Conservation (phyloP, 495 filamentous ascomycete species). For the Neurospora sp. region DNA sequence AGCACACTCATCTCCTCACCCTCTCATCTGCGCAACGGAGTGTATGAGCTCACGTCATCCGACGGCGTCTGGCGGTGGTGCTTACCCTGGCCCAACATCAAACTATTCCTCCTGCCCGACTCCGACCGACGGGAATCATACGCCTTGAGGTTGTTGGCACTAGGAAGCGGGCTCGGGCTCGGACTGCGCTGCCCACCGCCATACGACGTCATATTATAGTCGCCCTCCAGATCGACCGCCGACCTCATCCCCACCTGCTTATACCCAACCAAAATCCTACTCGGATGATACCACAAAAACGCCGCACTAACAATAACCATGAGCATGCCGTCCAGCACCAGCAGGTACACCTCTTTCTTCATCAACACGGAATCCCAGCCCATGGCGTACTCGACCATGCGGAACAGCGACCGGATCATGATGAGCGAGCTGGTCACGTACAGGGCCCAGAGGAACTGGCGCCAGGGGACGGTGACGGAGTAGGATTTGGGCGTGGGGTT, state of each 20-base stretch:
- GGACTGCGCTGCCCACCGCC: background rate
- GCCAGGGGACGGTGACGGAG: slow-evolving; percentile 25
- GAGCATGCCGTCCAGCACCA: slow-evolving; percentile 11
- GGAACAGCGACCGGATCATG: slow-evolving; percentile 49
- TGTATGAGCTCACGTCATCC: background rate
- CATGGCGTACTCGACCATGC: slow-evolving; percentile 48
- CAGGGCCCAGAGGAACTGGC: slow-evolving; percentile 37
- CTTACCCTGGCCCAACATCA: background rate
- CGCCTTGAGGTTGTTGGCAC: background rate
- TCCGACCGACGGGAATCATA: background rate
- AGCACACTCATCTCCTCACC: background rate
- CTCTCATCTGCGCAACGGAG: background rate
- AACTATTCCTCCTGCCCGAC: background rate
- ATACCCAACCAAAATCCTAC: slow-evolving; percentile 12
- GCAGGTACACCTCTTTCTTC: slow-evolving; percentile 11
- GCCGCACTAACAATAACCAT: slow-evolving; percentile 8
- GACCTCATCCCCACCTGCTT: slow-evolving; percentile 5
- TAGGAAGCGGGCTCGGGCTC: background rate
- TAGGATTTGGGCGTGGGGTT: slow-evolving; percentile 1
- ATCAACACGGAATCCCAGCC: slow-evolving; percentile 10
- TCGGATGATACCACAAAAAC: slow-evolving; percentile 15
- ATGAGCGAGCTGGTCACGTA: slow-evolving; percentile 47
- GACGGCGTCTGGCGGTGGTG: background rate
- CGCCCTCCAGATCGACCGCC: background rate
- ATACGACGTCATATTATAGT: background rate